These are phyloP conservation scores for Coniochaeta sp. DNA, from an alignment of 2,329 filamentous ascomycete genomes.

Conservation along the genomic window DNA sequence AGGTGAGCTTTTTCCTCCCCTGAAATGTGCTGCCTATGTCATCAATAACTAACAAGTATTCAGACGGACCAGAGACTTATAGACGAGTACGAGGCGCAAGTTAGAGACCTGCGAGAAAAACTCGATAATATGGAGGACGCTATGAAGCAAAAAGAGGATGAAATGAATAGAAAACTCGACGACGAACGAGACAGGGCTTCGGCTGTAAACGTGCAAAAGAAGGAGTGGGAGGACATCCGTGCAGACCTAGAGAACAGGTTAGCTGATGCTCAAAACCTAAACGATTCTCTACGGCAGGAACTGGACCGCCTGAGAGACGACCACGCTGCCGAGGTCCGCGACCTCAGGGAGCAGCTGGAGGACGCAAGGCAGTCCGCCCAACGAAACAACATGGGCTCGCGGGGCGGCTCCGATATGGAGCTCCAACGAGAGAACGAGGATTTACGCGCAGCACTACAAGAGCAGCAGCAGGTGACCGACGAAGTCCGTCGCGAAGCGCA, in stretches of 20 bases:
- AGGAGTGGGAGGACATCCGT: slow-evolving; percentile 62
- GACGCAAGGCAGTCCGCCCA: slow-evolving; percentile 30
- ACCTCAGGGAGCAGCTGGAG: slow-evolving; percentile 57
- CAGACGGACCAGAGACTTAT: slow-evolving; percentile 64
- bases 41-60: neutral
- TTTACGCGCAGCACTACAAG: slow-evolving; percentile 53
- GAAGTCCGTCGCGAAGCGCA: slow-evolving; percentile 81
- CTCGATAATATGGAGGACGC: slow-evolving; percentile 63
- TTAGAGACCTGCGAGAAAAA: slow-evolving; percentile 67
- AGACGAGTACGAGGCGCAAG: slow-evolving; percentile 71
- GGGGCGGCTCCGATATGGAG: slow-evolving; percentile 18
- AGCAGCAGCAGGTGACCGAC: slow-evolving; percentile 78
- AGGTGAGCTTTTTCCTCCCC: slow-evolving; percentile 26
- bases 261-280: slow-evolving; percentile 66
- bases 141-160: slow-evolving; percentile 59
- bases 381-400: slow-evolving; percentile 14
- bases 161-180: slow-evolving; percentile 48
- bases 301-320: slow-evolving; percentile 65
- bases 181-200: slow-evolving; percentile 46
- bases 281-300: slow-evolving; percentile 71
- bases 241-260: slow-evolving; percentile 65
- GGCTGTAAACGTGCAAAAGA: slow-evolving; percentile 53
- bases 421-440: slow-evolving; percentile 62
- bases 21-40: neutral
- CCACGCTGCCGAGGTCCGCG: slow-evolving; percentile 55